phyloP scores from a whole-genome alignment of 1,139 yeast species.

The Pichia terricola region DNA sequence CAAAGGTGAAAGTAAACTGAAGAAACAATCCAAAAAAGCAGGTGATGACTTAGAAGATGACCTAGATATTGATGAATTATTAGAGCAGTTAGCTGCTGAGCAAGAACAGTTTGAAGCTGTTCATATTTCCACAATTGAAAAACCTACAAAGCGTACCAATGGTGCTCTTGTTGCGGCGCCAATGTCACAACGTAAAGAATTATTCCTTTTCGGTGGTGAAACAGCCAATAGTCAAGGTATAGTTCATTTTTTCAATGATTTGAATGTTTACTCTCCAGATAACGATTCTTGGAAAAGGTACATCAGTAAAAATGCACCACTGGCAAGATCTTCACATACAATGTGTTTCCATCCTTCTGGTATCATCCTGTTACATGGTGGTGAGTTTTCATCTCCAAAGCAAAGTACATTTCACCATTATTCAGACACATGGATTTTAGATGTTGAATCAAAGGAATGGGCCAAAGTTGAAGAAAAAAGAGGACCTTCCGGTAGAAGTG shows the following conservation, averaged over 20 bases:
- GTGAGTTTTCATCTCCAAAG: constrained; percentile 94
- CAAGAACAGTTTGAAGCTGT: constrained; percentile 75
- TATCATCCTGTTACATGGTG: constrained; percentile 78
- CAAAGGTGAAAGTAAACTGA: constrained; percentile 66
- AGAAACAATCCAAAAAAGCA: constrained; percentile 64
- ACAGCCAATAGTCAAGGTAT: constrained; percentile 39
- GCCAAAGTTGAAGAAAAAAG: constrained; percentile 62
- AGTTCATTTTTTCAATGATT: constrained; percentile 71
- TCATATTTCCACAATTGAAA: constrained; percentile 42
- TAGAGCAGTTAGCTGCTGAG: constrained; percentile 68
- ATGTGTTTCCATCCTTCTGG: constrained; percentile 94
- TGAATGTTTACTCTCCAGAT: constrained; percentile 64
- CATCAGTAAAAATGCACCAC: constrained; percentile 77
- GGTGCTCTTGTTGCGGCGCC: constrained; percentile 74
- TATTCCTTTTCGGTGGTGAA: constrained; percentile 89
- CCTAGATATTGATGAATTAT: constrained; percentile 74
- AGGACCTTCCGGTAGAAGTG: constrained; percentile 83
- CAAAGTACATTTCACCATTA: constrained; percentile 94
- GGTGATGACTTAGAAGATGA: constrained; percentile 75
- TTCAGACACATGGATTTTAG: constrained; percentile 92
- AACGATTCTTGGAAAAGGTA: constrained; percentile 75
- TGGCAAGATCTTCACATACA: constrained; percentile 90
- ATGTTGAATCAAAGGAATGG: constrained; percentile 82
- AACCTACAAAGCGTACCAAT: constrained; percentile 64
- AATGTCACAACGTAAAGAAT: constrained; percentile 63